phyloP scores from a whole-genome alignment of 305 asterid species.

The Rubia tinctorum region DNA sequence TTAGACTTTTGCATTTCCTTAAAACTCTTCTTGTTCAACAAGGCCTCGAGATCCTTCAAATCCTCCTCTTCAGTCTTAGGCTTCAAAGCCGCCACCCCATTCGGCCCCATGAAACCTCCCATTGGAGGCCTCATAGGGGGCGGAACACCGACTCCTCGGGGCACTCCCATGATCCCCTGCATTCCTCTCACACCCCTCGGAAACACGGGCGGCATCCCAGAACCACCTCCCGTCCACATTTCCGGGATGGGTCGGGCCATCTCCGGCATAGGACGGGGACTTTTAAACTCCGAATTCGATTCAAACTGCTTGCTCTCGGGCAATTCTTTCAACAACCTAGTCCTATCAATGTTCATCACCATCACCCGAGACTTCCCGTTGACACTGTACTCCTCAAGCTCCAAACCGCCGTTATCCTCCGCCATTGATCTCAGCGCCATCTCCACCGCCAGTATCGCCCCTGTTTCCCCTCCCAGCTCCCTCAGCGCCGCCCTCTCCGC shows the following conservation, averaged over 20 bases:
- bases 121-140: conserved; percentile 80
- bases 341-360: conserved; percentile 84
- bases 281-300: conserved; percentile 37
- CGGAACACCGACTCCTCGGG: conserved; percentile 85
- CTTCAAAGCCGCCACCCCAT: conserved; percentile 46
- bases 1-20: conserved; percentile 87
- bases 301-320: conserved; percentile 71
- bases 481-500: conserved; percentile 74
- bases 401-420: conserved; percentile 86
- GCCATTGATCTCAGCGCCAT: conserved; percentile 87
- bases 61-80: conserved; percentile 95
- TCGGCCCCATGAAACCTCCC: conserved; percentile 39
- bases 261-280: conserved; percentile 35
- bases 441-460: conserved; percentile 76
- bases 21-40: conserved; percentile 86
- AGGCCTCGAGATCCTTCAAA: conserved; percentile 84
- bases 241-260: conserved; percentile 56
- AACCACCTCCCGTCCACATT: conserved; percentile 62
- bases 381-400: conserved; percentile 75
- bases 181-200: conserved; percentile 77
- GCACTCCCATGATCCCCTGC: conserved; percentile 77
- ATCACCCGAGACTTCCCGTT: conserved; percentile 78
- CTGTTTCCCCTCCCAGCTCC: conserved; percentile 85
- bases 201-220: conserved; percentile 32
- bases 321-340: conserved; percentile 71